Base-by-base conservation (phyloP, 805 yeast species). In the Candida awuae region DNA sequence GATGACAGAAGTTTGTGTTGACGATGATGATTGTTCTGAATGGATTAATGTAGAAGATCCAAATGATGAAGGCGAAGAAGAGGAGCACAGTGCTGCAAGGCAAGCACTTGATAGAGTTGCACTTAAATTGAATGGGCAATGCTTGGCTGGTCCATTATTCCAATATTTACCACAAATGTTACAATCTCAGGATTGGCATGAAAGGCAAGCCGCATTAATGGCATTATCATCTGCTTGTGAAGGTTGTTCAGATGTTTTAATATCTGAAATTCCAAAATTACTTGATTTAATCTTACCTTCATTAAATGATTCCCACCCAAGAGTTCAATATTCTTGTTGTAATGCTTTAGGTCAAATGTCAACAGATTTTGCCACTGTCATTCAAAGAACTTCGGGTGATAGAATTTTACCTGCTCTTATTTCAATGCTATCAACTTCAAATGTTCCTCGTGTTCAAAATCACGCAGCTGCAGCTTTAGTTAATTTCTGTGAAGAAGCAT, bases 381-480 rank as follows among this genome's bases (percentile, higher is more conserved):
- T 92, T 43, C 97, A 92, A 65, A 71, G 80, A 51, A 77, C 84
- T 36, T 72, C 86, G 16, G 94, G 88, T 45, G 75, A 73, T 49
- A 68, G 83, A 47, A 77, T 92, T 32, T 67, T 92, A 39, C 97
- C 97, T 6, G 92, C 94, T 2, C 70, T 92, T 48, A 84, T 92
- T 39, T 77, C 94, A 10, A 85, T 75, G 67, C 71, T 92, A 37
- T 77, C 80, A 3, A 68, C 71, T 45, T 72, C 72, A 46, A 76
- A 86, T 35, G 88, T 81, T 41, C 90, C 94, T 37, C 71, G 97
- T 54, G 98, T 92, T 18, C 97, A 90, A 65, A 85, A 96, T 0
- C 98, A 92, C 56, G 97, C 97, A 14, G 97, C 98, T 31, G 98
- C 98, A 37, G 98, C 98, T 0, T 68, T 90, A 52, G 97, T 92